phyloP scores from a whole-genome alignment of 2,329 filamentous ascomycete species.

The Fusarium sp. region DNA sequence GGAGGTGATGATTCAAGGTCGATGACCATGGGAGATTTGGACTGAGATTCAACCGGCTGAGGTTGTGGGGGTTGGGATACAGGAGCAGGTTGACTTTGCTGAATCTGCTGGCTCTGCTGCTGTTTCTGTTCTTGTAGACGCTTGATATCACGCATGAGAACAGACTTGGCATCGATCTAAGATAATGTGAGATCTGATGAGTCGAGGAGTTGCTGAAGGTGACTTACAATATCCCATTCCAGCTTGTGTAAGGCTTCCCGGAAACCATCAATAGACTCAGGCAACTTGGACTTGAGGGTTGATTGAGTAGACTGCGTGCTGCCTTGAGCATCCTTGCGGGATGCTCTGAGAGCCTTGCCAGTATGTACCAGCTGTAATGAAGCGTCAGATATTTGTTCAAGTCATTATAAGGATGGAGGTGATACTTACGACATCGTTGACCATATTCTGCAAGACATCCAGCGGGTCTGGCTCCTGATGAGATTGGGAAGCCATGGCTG shows the following conservation, averaged over 20 bases:
- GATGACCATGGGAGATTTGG: conserved; percentile 52
- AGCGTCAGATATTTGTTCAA: conserved; percentile 12
- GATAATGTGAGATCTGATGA: conserved; percentile 12
- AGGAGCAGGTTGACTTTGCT: conserved; percentile 27
- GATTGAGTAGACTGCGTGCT: conserved; percentile 50
- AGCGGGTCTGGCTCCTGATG: conserved; percentile 53
- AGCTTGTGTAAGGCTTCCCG: conserved; percentile 67
- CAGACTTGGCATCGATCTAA: conserved; percentile 63
- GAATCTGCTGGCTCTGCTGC: conserved; percentile 33
- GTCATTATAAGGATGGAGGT: background rate
- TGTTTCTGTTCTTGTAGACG: conserved; percentile 49
- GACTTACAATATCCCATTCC: conserved; percentile 67
- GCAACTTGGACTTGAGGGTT: conserved; percentile 56
- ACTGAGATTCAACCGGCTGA: conserved; percentile 51
- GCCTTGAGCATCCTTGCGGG: conserved; percentile 59
- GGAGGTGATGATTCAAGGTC: conserved; percentile 52
- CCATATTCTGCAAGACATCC: conserved; percentile 62
- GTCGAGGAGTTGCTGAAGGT: too few species aligned
- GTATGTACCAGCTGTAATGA: conserved; percentile 65
- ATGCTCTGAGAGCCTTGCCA: conserved; percentile 66
- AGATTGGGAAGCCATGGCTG: conserved; percentile 49
- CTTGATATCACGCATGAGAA: conserved; percentile 66
- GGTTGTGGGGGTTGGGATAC: conserved; percentile 41
- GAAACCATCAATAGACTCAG: conserved; percentile 61
- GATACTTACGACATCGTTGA: conserved; percentile 66